These are phyloP conservation scores for Phlyctochytrium planicorne DNA, from an alignment of 192 early-diverging fungal species.

Conservation along the genomic window DNA sequence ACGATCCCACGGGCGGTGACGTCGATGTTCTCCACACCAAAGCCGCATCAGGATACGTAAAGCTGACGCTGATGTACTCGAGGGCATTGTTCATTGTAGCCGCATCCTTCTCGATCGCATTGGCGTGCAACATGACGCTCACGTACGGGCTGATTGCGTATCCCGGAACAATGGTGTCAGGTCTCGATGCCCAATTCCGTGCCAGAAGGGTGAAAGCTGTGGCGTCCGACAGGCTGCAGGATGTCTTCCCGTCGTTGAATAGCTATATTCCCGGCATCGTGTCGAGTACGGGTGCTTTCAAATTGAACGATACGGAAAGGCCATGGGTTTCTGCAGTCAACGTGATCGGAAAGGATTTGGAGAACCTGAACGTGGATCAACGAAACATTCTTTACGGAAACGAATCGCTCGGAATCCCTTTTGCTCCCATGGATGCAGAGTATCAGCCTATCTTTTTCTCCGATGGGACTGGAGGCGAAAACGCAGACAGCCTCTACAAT, in stretches of 20 bases:
- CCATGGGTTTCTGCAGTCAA: background rate
- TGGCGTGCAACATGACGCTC: background rate
- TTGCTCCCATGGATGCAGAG: background rate
- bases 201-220: background rate
- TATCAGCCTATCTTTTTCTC: background rate
- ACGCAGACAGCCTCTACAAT: background rate
- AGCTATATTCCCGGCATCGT: background rate
- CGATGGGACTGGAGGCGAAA: background rate
- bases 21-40: background rate
- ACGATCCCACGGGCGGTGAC: background rate
- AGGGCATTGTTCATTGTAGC: background rate
- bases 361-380: constrained; percentile 10
- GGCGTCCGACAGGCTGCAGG: background rate
- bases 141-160: background rate
- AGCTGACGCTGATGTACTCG: background rate
- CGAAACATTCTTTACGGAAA: constrained; percentile 17
- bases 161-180: background rate
- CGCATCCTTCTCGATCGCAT: background rate
- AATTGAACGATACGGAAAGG: background rate
- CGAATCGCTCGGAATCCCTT: background rate
- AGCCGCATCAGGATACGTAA: background rate
- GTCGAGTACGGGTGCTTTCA: background rate
- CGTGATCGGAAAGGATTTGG: constrained; percentile 2
- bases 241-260: background rate
- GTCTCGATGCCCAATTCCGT: background rate